These are phyloP conservation scores for Mortierella sp. DNA, from an alignment of 371 early-diverging fungal species.

Conservation along the genomic window DNA sequence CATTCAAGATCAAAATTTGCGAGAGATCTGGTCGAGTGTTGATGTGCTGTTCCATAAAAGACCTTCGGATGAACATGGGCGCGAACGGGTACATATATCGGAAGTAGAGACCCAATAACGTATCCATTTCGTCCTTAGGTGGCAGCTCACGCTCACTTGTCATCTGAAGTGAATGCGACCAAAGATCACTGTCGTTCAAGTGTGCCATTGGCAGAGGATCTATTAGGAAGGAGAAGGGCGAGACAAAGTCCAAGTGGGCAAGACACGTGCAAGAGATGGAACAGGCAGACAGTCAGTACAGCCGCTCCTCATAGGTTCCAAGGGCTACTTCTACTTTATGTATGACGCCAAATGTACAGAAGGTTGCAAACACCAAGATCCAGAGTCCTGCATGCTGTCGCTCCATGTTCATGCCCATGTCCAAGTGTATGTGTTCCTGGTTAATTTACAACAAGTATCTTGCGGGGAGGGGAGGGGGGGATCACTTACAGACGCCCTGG, in stretches of 20 bases:
- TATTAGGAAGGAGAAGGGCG: not conserved
- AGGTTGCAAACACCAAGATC: not conserved
- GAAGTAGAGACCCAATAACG: slow-evolving; percentile 43
- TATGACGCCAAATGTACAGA: not conserved
- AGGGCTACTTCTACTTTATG: not conserved
- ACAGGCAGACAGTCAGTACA: too few species aligned
- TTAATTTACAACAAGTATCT: too few species aligned
- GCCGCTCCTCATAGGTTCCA: too few species aligned
- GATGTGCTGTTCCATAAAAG: slow-evolving; percentile 35
- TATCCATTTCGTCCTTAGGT: slow-evolving; percentile 41
- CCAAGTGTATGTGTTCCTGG: too few species aligned
- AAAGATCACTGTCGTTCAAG: slow-evolving; percentile 51
- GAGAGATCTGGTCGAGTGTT: slow-evolving; percentile 45
- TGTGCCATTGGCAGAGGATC: slow-evolving; percentile 53
- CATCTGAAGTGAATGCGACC: slow-evolving; percentile 54
- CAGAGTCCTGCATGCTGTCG: not conserved
- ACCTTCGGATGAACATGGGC: slow-evolving; percentile 50
- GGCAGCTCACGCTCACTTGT: slow-evolving; percentile 52
- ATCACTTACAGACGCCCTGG: slow-evolving; percentile 52
- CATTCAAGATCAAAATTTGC: slow-evolving; percentile 51
- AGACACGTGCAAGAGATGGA: too few species aligned
- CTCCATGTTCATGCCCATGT: not conserved
- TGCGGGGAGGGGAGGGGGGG: too few species aligned
- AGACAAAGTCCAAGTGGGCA: not conserved
- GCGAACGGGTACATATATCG: slow-evolving; percentile 54